Evolutionary conservation across 1,284 basidiomycete species (phyloP), one percentile per base, ranked within the genome.

Genomic region (Rhodofomes roseus): DNA sequence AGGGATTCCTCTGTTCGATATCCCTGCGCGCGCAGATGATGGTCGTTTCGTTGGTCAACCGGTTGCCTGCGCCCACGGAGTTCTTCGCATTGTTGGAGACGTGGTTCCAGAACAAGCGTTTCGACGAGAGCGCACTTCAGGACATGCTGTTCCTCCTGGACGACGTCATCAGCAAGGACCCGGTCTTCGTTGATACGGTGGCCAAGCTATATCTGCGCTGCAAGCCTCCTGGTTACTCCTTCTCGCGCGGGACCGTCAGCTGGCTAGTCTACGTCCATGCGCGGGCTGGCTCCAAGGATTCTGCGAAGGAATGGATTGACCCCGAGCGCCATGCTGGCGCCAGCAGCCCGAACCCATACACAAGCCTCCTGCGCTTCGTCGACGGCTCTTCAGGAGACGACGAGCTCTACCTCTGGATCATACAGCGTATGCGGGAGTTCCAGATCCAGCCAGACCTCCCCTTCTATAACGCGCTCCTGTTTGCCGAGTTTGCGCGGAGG

Each of bases 381-480:
- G 65, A 70, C 1, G 70, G 72, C 4, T 62, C 71, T 22, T 64
- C 72, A 9, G 64, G 64, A 7, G 71, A 77, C 50, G 55, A 64
- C 1, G 65, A 64, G 3, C 70, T 71, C 3, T 69, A 80, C 56
- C 65, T 74, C 57, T 69, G 68, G 39, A 71, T 79, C 0, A 67
- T 84, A 44, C 60, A 66, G 1, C 68, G 73, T 52, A 80, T 84
- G 78, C 64, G 68, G 43, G 63, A 70, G 31, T 71, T 74, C 1
- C 72, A 73, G 14, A 69, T 80, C 20, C 43, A 67, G 8, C 76
- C 76, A 0, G 73, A 80, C 59, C 70, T 76, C 11, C 61, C 66
- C 40, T 64, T 84, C 39, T 78, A 81, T 71, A 83, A 83, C 58
- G 65, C 76, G 7, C 74, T 85, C 65, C 77, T 85, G 29, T 68